These are phyloP conservation scores for Elasticomyces elasticus DNA, from an alignment of 495 filamentous ascomycete species.

Conservation along the genomic window DNA sequence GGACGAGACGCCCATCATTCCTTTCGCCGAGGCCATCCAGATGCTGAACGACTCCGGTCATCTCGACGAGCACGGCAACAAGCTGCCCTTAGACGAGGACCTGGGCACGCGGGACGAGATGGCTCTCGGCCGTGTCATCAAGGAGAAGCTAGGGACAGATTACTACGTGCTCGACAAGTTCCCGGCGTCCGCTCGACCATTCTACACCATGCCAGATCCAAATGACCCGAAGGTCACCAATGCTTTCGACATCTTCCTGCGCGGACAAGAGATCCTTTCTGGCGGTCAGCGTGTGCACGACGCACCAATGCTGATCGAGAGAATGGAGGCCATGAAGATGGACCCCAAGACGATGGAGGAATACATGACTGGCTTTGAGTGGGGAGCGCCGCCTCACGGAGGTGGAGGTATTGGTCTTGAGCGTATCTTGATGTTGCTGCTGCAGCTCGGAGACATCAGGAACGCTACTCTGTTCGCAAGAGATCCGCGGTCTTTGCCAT, in stretches of 20 bases:
- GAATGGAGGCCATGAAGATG: slow-evolving; percentile 66
- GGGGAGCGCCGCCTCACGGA: slow-evolving; percentile 79
- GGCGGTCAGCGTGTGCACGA: slow-evolving; percentile 90
- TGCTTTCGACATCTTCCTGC: slow-evolving; percentile 91
- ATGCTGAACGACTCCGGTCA: slow-evolving; percentile 76
- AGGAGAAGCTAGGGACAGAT: slow-evolving; percentile 77
- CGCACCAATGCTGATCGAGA: slow-evolving; percentile 58
- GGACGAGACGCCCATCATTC: slow-evolving; percentile 69
- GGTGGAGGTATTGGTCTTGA: slow-evolving; percentile 87
- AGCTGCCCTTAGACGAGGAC: slow-evolving; percentile 61
- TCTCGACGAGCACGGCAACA: slow-evolving; percentile 63
- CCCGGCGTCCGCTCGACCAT: slow-evolving; percentile 70
- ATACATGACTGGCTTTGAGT: slow-evolving; percentile 80
- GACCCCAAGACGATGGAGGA: slow-evolving; percentile 71
- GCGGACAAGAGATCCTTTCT: slow-evolving; percentile 85
- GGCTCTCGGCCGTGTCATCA: slow-evolving; percentile 70
- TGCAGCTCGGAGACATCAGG: slow-evolving; percentile 80
- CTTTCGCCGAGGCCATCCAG: slow-evolving; percentile 67
- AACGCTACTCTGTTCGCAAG: slow-evolving; percentile 74
- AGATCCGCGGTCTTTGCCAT: slow-evolving; percentile 71
- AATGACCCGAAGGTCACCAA: slow-evolving; percentile 65
- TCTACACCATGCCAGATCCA: slow-evolving; percentile 89
- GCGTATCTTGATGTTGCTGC: slow-evolving; percentile 71
- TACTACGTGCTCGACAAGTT: slow-evolving; percentile 96
- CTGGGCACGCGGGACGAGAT: slow-evolving; percentile 78